Evolutionary conservation across 495 filamentous ascomycete genomes (phyloP).

Genomic region (Aspergillus ostianus): DNA sequence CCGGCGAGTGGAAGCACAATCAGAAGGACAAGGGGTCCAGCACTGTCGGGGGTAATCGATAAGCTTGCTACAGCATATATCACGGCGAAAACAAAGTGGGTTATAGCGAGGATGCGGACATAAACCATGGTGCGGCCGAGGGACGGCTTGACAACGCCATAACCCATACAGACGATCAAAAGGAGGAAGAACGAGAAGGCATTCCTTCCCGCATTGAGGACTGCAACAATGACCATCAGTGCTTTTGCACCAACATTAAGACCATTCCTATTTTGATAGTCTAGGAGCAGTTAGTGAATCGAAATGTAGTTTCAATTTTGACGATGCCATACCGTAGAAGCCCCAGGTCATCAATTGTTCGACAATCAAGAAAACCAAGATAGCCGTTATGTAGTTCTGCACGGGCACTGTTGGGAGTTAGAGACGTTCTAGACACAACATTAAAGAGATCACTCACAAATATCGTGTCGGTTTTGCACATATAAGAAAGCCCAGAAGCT

Average conservation of each 20-base stretch:
- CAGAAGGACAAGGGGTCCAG: conserved; percentile 86
- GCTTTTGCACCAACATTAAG: conserved; percentile 75
- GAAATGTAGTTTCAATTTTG: neutral
- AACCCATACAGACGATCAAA: conserved; percentile 99
- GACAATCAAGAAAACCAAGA: conserved; percentile 87
- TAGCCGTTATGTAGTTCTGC: conserved; percentile 99
- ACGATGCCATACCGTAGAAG: conserved; percentile 63
- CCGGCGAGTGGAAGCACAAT: conserved; percentile 91
- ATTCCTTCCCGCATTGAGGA: conserved; percentile 90
- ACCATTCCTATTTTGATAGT: conserved; percentile 88
- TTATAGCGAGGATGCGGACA: conserved; percentile 84
- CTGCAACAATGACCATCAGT: conserved; percentile 82
- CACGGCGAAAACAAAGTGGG: conserved; percentile 92
- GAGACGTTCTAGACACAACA: conserved; percentile 12
- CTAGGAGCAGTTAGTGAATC: conserved; percentile 38
- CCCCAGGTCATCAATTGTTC: conserved; percentile 99
- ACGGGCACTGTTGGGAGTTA: conserved; percentile 69
- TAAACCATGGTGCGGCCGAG: conserved; percentile 92
- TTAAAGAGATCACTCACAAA: conserved; percentile 53
- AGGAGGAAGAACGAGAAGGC: conserved; percentile 99
- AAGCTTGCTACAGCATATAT: conserved; percentile 90
- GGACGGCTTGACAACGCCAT: conserved; percentile 95
- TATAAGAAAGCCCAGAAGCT: conserved; percentile 95
- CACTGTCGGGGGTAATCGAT: conserved; percentile 70
- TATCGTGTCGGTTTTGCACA: conserved; percentile 89